Evolutionary conservation across 164 flowering plant species (phyloP).

Genomic region (Tinospora cordifolia): DNA sequence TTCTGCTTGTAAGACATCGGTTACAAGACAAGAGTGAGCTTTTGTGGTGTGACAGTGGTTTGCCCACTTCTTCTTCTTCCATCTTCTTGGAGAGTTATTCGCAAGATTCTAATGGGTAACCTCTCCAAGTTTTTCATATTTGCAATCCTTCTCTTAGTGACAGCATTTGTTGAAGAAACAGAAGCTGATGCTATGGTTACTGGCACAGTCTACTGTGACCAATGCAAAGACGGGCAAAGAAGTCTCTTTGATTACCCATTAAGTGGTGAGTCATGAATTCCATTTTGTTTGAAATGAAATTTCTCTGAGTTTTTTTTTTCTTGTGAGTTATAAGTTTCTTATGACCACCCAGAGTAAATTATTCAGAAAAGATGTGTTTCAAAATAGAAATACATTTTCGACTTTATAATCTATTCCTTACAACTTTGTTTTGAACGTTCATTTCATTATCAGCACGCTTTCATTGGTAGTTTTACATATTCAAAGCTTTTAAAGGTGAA

Average conservation of each 20-base stretch:
- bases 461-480: too few relatives aligned
- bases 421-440: too few relatives aligned
- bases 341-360: too few relatives aligned
- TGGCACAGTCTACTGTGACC: conserved; percentile 86
- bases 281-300: too few relatives aligned
- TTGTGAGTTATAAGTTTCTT: too few relatives aligned
- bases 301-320: too few relatives aligned
- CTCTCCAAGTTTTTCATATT: conserved; percentile 22
- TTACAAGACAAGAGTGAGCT: not conserved
- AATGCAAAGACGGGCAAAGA: conserved; percentile 74
- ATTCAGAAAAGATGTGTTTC: too few relatives aligned
- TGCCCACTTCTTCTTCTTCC: not conserved
- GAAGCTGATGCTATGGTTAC: conserved; percentile 51
- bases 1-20: not conserved
- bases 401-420: too few relatives aligned
- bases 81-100: not conserved
- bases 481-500: too few relatives aligned
- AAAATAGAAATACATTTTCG: too few relatives aligned
- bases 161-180: conserved; percentile 36
- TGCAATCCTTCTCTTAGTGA: conserved; percentile 29
- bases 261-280: conserved; percentile 29
- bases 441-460: too few relatives aligned
- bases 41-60: not conserved
- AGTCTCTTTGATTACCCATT: conserved; percentile 79
- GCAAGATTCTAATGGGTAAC: conserved; percentile 31